Evolutionary conservation across 176 grass and related monocot genomes (phyloP).

Genomic region (Sorghum bicolor): DNA sequence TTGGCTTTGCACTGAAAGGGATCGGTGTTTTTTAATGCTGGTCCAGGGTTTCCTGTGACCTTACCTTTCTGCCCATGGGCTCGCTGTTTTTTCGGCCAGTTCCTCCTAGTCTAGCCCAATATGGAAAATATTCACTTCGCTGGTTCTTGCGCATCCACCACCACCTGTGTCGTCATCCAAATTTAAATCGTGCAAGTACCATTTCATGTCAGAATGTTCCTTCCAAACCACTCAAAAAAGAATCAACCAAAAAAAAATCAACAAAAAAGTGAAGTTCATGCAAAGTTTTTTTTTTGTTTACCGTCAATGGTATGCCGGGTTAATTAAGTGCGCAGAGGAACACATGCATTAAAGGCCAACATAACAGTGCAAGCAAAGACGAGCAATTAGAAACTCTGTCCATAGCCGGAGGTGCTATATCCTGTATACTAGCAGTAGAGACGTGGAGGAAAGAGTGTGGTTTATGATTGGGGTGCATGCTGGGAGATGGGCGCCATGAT

Average conservation of each 20-base stretch:
- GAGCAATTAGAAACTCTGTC: background rate
- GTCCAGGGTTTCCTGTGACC: background rate
- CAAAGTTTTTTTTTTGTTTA: background rate
- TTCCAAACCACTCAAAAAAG: background rate
- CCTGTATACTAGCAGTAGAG: background rate
- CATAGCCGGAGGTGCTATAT: background rate
- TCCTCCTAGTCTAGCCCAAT: constrained; percentile 15
- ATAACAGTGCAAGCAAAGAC: background rate
- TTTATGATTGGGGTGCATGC: background rate
- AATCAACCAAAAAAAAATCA: background rate
- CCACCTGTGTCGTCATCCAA: background rate
- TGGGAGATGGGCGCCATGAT: constrained; percentile 20
- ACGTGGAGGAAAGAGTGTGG: background rate
- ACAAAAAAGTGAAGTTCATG: background rate
- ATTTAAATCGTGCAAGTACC: background rate
- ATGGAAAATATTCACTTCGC: background rate
- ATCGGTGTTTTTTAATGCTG: constrained; percentile 2
- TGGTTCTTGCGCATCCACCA: background rate
- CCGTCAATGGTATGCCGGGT: background rate
- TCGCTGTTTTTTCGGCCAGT: background rate
- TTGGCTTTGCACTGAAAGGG: constrained; percentile 44
- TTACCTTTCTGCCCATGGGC: constrained; percentile 8
- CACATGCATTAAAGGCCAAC: background rate
- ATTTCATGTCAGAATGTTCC: background rate
- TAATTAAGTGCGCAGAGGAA: background rate